These are phyloP conservation scores for Strobilomyces confusus DNA, from an alignment of 768 basidiomycete genomes.

Conservation along the genomic window DNA sequence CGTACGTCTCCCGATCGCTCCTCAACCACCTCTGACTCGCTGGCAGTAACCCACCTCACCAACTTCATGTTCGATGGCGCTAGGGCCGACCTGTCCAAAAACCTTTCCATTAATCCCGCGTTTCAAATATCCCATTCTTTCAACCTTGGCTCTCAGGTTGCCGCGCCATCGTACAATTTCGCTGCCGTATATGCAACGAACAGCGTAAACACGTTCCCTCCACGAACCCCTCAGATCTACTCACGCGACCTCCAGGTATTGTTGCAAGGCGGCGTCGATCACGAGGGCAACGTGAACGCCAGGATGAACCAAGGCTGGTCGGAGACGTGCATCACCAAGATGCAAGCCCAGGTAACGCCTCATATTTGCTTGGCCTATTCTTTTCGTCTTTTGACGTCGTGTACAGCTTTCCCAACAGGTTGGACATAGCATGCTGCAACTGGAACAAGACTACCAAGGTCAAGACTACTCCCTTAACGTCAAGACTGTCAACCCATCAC, in stretches of 20 bases:
- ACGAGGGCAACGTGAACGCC: slow-evolving; percentile 86
- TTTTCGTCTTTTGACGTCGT: slow-evolving; percentile 11
- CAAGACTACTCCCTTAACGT: slow-evolving; percentile 80
- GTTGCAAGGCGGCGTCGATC: slow-evolving; percentile 90
- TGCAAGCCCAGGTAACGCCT: slow-evolving; percentile 77
- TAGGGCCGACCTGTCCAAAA: slow-evolving; percentile 92
- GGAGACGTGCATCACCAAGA: slow-evolving; percentile 70
- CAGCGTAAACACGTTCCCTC: slow-evolving; percentile 43
- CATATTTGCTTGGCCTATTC: not conserved
- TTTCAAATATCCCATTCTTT: slow-evolving; percentile 99
- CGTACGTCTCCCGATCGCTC: slow-evolving; percentile 41
- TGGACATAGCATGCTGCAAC: slow-evolving; percentile 86
- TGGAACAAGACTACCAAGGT: slow-evolving; percentile 93
- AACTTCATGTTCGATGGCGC: slow-evolving; percentile 98
- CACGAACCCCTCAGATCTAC: slow-evolving; percentile 17
- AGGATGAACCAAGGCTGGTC: slow-evolving; percentile 91
- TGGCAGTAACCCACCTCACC: slow-evolving; percentile 78
- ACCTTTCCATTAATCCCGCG: slow-evolving; percentile 86
- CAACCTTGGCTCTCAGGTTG: slow-evolving; percentile 80
- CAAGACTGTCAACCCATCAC: slow-evolving; percentile 90
- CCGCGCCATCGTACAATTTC: slow-evolving; percentile 88
- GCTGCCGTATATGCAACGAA: slow-evolving; percentile 88
- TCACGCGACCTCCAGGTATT: slow-evolving; percentile 56
- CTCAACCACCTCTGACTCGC: not conserved
- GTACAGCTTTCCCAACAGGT: slow-evolving; percentile 66